Percentiles rank a stretch among this genome's conserved stretches.
phyloP scores from a whole-genome alignment of 2,329 filamentous ascomycete genomes.

The Pleomassaria siparia region DNA sequence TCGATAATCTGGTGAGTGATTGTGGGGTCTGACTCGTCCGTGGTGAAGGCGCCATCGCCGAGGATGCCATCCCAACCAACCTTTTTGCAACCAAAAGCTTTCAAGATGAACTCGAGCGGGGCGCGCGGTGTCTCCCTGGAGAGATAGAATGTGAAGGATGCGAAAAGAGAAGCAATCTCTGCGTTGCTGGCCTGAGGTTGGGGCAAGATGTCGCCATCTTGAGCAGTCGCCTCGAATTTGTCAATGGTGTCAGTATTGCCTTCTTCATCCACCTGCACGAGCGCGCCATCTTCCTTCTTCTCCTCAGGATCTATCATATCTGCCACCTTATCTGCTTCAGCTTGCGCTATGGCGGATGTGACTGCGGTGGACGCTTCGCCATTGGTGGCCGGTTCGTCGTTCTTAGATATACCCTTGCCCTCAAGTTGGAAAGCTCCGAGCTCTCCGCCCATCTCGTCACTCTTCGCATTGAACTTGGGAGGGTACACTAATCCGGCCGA shows the following conservation, averaged over 20 bases:
- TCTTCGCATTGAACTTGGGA: slow-evolving; percentile 84
- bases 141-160: slow-evolving; percentile 86
- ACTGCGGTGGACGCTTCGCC: slow-evolving; percentile 26
- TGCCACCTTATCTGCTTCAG: slow-evolving; percentile 50
- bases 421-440: slow-evolving; percentile 89
- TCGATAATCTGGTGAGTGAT: slow-evolving; percentile 98
- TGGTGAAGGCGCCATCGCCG: slow-evolving; percentile 89
- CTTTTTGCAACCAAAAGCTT: slow-evolving; percentile 92
- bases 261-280: slow-evolving; percentile 21
- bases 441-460: slow-evolving; percentile 88
- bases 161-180: slow-evolving; percentile 75
- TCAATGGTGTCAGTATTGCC: slow-evolving; percentile 64
- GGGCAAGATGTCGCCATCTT: slow-evolving; percentile 80
- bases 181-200: slow-evolving; percentile 71
- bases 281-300: slow-evolving; percentile 46
- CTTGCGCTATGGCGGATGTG: slow-evolving; percentile 49
- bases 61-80: slow-evolving; percentile 92
- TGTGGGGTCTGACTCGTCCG: slow-evolving; percentile 79
- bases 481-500: slow-evolving; percentile 90
- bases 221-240: slow-evolving; percentile 83
- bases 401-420: slow-evolving; percentile 60
- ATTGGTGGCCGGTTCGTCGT: slow-evolving; percentile 23
- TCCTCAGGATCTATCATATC: slow-evolving; percentile 29
- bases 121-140: slow-evolving; percentile 91
- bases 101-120: slow-evolving; percentile 87